Evolutionary conservation across 192 early-diverging fungal species (phyloP).

Genomic region (Phycomyces blakesleeanus): DNA sequence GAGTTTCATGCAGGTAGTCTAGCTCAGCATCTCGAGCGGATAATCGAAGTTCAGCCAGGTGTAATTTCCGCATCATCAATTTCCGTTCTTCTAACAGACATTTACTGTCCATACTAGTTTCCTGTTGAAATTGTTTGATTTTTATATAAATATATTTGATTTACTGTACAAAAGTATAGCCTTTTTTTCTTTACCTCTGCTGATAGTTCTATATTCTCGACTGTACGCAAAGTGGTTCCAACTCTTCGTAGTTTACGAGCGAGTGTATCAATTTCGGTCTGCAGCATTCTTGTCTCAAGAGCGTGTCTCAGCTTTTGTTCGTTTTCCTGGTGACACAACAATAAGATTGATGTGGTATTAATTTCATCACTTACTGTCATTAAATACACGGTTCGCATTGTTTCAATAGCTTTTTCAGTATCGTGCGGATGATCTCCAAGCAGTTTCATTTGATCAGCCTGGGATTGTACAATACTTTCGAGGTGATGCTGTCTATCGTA

Average conservation of each 20-base stretch:
- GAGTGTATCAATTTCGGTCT: conserved; percentile 32
- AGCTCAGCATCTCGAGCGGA: conserved; percentile 31
- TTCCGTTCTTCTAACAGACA: conserved; percentile 21
- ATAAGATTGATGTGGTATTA: too few relatives aligned
- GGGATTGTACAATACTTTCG: conserved; percentile 16
- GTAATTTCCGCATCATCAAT: conserved; percentile 28
- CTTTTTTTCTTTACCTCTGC: not conserved
- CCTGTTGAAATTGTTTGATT: not conserved
- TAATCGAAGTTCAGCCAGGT: conserved; percentile 27
- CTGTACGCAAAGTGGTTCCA: conserved; percentile 6
- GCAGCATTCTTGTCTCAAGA: conserved; percentile 30
- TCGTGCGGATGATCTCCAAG: not conserved
- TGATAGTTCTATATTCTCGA: conserved; percentile 24
- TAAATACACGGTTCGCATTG: conserved; percentile 18
- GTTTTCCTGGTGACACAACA: conserved; percentile 20
- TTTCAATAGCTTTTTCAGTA: conserved; percentile 15
- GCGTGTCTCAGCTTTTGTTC: conserved; percentile 24
- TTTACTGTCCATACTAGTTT: conserved; percentile 13
- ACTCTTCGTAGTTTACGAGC: conserved; percentile 21
- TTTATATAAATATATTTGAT: too few relatives aligned
- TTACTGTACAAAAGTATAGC: too few relatives aligned
- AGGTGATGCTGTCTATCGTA: conserved; percentile 15
- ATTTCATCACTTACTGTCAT: not conserved
- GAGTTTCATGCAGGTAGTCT: conserved; percentile 21
- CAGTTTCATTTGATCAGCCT: conserved; percentile 20